Evolutionary conservation across 2,329 filamentous ascomycete genomes (phyloP), one percentile per base, ranked within the genome.

Genomic region (Fusarium sp.): DNA sequence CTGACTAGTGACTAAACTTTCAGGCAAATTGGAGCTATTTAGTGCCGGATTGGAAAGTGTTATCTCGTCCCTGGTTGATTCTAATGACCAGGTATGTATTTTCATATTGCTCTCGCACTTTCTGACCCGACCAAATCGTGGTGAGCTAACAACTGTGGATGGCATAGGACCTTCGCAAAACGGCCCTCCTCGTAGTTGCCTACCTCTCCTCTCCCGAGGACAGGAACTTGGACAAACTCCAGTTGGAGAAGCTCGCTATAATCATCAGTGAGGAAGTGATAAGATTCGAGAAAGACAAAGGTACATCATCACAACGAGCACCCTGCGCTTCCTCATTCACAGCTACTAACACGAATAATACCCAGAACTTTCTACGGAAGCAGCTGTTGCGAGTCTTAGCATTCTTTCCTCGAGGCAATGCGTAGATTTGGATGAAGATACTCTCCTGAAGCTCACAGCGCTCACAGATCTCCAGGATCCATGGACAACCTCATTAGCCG

Each of bases 401-500:
- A 29, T 74, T 4, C 58, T 81, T 11, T 64, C 65, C 8, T 65
- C 64, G 14, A 31, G 11, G 14, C 39, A 51, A 17, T 42, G 49
- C 3, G 21, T 52, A 7, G 7, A 11, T 11, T 52, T 72, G 6
- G 58, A 71, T 11, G 66, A 66, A 18, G 42, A 53, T 39, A 56
- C 63, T 29, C 73, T 83, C 6, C 52, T 81, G 21, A 69, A 67
- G 33, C 33, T 80, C 14, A 69, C 76, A 17, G 73, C 79, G 4
- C 75, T 77, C 47, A 77, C 75, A 14, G 67, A 80, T 41, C 14
- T 64, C 8, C 42, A 43, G 5, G 77, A 80, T 33, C 59, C 73
- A n/a, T 84, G 82, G 82, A 79, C 79, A 6, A 81, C 79, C 2
- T 17, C 57, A 2, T 49, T 69, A 4, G 74, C 79, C 3, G 72